These are phyloP conservation scores for Russula virescens DNA, from an alignment of 768 basidiomycete species.

Conservation along the genomic window DNA sequence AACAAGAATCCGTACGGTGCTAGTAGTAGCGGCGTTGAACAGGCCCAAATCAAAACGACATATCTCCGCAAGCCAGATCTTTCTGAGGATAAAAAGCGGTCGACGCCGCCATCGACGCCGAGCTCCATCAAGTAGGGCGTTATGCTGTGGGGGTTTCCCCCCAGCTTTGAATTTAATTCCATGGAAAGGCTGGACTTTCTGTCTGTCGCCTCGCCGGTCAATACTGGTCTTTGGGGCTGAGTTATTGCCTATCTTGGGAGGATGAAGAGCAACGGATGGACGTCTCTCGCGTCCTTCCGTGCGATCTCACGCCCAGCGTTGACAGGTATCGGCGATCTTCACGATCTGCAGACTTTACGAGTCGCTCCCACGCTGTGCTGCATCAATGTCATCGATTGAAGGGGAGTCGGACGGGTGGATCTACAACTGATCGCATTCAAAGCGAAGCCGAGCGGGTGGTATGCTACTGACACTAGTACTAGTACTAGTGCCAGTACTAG, in stretches of 20 bases:
- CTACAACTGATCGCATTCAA: constrained; percentile 26
- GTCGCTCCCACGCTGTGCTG: constrained; percentile 27
- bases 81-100: constrained; percentile 9
- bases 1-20: neutral
- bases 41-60: constrained; percentile 1
- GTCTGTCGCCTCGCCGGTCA: neutral
- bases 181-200: neutral
- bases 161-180: neutral
- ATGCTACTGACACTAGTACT: too few species aligned
- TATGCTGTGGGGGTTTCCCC: too few species aligned
- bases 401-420: constrained; percentile 15
- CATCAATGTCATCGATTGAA: too few species aligned
- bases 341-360: constrained; percentile 26
- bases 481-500: too few species aligned
- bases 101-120: constrained; percentile 26
- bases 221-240: constrained; percentile 17
- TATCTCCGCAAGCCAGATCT: constrained; percentile 31
- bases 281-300: neutral
- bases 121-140: constrained; percentile 1
- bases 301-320: neutral
- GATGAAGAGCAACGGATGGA: neutral
- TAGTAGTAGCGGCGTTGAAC: neutral
- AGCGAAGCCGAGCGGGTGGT: constrained; percentile 17
- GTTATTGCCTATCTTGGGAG: constrained; percentile 25
- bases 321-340: constrained; percentile 27